Conservation (phyloP, 179 eudicot species). For the Amaranthus tricolor region DNA sequence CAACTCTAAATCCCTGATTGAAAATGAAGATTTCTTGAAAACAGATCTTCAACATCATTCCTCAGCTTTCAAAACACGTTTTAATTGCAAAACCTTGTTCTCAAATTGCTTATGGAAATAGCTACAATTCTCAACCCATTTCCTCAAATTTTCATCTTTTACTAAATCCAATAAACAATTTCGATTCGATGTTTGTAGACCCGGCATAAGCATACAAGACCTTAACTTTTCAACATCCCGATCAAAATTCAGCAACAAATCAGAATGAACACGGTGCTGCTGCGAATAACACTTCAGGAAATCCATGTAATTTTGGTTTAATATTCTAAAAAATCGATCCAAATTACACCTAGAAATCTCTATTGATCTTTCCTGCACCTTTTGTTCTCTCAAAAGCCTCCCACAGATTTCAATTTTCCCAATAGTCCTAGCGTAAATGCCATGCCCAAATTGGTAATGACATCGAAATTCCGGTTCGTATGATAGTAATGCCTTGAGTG, state of each 20-base stretch:
- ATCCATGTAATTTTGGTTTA: slow-evolving; percentile 70
- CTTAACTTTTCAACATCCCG: slow-evolving; percentile 78
- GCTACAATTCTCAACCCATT: slow-evolving; percentile 64
- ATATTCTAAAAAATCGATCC: slow-evolving; percentile 69
- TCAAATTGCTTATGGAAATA: slow-evolving; percentile 85
- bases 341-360: slow-evolving; percentile 86
- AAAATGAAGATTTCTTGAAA: slow-evolving; percentile 69
- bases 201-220: slow-evolving; percentile 64
- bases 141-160: slow-evolving; percentile 80
- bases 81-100: slow-evolving; percentile 79
- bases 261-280: slow-evolving; percentile 68
- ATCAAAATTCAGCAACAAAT: slow-evolving; percentile 55
- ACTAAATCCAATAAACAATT: slow-evolving; percentile 89
- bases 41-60: slow-evolving; percentile 72
- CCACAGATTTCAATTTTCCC: slow-evolving; percentile 52
- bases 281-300: slow-evolving; percentile 72
- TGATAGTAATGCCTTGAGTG: slow-evolving; percentile 86
- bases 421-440: slow-evolving; percentile 55
- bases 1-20: slow-evolving; percentile 62
- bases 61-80: slow-evolving; percentile 88
- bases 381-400: slow-evolving; percentile 71
- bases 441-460: slow-evolving; percentile 81
- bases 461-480: slow-evolving; percentile 89
- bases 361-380: slow-evolving; percentile 89
- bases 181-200: slow-evolving; percentile 57